phyloP scores from a whole-genome alignment of 2,329 filamentous ascomycete genomes.

The Botrytis fabae region DNA sequence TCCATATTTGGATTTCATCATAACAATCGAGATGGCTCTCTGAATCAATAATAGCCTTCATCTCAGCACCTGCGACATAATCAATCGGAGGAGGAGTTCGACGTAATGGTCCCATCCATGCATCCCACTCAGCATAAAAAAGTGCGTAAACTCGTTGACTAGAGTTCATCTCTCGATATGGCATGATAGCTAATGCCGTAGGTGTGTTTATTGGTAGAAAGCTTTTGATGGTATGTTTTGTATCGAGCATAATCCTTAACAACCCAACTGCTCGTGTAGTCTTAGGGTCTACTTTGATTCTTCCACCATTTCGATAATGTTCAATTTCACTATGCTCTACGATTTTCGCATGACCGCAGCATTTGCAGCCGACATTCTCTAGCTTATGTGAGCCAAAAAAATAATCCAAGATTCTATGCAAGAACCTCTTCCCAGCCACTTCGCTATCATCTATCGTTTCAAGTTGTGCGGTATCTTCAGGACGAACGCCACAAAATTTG shows the following conservation, averaged over 20 bases:
- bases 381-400: neutral
- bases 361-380: neutral
- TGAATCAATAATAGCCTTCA: neutral
- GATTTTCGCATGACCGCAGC: neutral
- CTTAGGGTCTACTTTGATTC: neutral
- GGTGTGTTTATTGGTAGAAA: constrained; percentile 5
- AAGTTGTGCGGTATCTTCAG: neutral
- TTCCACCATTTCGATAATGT: neutral
- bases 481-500: neutral
- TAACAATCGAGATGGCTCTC: neutral
- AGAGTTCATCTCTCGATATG: neutral
- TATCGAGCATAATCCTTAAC: neutral
- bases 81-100: no score
- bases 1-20: neutral
- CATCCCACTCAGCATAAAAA: constrained; percentile 15
- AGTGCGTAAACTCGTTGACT: neutral
- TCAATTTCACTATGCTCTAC: neutral
- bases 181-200: neutral
- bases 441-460: neutral
- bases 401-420: neutral
- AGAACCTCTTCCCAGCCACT: neutral
- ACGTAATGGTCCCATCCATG: constrained; percentile 10
- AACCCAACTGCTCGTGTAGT: neutral
- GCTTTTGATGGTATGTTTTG: neutral
- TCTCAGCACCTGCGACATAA: neutral